Conservation (phyloP, 345 rosid species). For the Murraya koenigii region DNA sequence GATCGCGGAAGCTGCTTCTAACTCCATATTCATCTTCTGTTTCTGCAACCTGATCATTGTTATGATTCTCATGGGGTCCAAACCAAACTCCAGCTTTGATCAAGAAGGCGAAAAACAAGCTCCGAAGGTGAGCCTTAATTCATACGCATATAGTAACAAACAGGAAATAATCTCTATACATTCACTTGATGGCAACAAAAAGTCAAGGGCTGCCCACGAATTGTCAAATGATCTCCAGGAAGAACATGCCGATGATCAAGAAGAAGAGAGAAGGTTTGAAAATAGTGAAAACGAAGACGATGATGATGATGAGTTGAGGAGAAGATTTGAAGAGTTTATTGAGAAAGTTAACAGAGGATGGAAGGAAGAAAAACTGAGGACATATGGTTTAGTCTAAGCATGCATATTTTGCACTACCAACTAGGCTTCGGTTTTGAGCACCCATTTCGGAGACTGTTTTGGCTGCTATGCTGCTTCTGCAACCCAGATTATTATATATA, state of each 20-base stretch:
- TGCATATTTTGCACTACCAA: not conserved
- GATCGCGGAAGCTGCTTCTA: slow-evolving; percentile 40
- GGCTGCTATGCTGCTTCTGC: not conserved
- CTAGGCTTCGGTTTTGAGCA: slow-evolving; percentile 3
- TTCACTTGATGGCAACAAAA: not conserved
- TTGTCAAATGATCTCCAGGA: not conserved
- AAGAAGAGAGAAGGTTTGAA: not conserved
- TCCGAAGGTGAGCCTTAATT: not conserved
- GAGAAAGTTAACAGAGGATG: slow-evolving; percentile 52
- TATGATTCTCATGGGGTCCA: slow-evolving; percentile 39
- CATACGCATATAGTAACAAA: not conserved
- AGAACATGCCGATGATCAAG: not conserved
- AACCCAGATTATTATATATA: not conserved
- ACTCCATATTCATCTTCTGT: slow-evolving; percentile 44
- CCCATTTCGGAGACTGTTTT: not conserved
- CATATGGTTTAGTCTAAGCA: not conserved
- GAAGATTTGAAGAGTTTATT: slow-evolving; percentile 63
- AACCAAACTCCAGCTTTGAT: slow-evolving; percentile 11
- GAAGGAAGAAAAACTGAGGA: slow-evolving; percentile 41
- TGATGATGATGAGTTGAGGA: slow-evolving; percentile 41
- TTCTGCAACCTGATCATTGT: slow-evolving; percentile 47
- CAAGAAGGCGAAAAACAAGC: slow-evolving; percentile 10
- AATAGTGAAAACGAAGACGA: slow-evolving; percentile 10
- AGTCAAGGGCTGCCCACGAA: not conserved
- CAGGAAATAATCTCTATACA: not conserved